A percentile compares a stretch with the other conserved stretches of the same genome.
Conservation (phyloP, 352 stramenopile genomes). For the Peronospora farinosa region DNA sequence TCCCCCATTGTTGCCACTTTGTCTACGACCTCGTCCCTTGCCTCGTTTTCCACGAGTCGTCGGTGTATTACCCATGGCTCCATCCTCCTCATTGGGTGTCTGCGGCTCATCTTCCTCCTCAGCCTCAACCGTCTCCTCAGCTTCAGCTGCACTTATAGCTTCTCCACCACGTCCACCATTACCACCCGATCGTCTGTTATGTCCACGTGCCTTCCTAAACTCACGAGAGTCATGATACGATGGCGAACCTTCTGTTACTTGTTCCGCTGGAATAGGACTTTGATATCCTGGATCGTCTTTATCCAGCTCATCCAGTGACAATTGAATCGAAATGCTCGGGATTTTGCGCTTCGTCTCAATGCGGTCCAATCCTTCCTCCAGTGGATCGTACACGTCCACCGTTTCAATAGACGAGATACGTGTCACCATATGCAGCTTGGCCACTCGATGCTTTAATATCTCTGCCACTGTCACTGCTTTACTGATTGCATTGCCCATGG, state of each 20-base stretch:
- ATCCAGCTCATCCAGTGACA: constrained; percentile 65
- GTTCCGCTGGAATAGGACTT: constrained; percentile 54
- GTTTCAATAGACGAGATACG: constrained; percentile 77
- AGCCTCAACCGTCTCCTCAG: constrained; percentile 7
- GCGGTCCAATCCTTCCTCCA: constrained; percentile 78
- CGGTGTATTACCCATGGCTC: constrained; percentile 4
- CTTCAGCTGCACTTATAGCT: constrained; percentile 2
- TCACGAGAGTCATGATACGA: constrained; percentile 32
- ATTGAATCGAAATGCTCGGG: constrained; percentile 64
- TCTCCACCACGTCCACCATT: constrained; percentile 12
- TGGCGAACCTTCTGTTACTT: constrained; percentile 35
- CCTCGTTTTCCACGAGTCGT: constrained; percentile 30
- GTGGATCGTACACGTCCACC: constrained; percentile 74
- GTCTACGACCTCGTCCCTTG: constrained; percentile 34
- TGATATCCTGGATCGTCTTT: constrained; percentile 60
- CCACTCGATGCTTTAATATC: constrained; percentile 75
- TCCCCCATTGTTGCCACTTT: constrained; percentile 27
- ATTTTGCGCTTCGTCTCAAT: constrained; percentile 70
- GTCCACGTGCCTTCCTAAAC: constrained; percentile 26
- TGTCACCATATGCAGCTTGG: constrained; percentile 68
- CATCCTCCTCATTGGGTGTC: constrained; percentile 12
- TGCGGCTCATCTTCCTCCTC: constrained; percentile 14
- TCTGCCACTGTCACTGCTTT: constrained; percentile 83
- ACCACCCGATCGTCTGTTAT: constrained; percentile 20
- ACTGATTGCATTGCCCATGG: constrained; percentile 80